Base-by-base conservation (phyloP, 2,329 filamentous ascomycete species). In the Ophiostoma montium region DNA sequence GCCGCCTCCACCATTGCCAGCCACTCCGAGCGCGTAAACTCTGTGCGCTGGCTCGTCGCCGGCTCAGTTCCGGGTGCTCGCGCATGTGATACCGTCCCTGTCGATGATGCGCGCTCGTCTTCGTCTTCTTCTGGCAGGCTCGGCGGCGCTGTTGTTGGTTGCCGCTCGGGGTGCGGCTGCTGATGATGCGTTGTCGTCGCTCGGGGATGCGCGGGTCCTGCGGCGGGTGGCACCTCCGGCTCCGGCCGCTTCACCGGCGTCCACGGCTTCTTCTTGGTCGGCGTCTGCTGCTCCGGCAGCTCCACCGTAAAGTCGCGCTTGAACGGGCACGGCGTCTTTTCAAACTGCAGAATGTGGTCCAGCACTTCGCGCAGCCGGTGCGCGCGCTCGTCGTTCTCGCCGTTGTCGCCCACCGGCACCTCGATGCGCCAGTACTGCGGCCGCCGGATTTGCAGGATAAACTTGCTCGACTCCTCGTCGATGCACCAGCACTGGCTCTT, bases 401-500 rank as follows among this genome's bases (percentile, higher is more conserved):
- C 77, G 2, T 74, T 67, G 0, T 76, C 76, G 33, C 71, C 70
- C 15, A 78, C 74, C 0, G 87, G 85, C 6, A 95, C 67, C 60
- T 95, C 89, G 58, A 95, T 92, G 55, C 89, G 80, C 74, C 92
- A 95, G 63, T 92, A 95, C 39, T 84, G 82, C 30, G 89, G 82
- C 41, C 82, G 78, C 19, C 87, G 75, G 55, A 94, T 86, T 55
- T 89, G 84, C 52, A 95, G 68, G n/a, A 94, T 84, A 57, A 94
- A 95, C 57, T 82, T 76, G 63, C 71, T 87, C 36, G 83, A 83
- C 50, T 81, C 75, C 50, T 86, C 84, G 62, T 94, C 86, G 31
- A 95, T 84, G 62, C 85, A 94, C 89, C 89, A 95, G 61, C 85
- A 94, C 64, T 95, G 88, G 51, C 87, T 94, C 62, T 86, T 86